phyloP scores from a whole-genome alignment of 1,284 basidiomycete genomes.

The Cutaneotrichosporon spelunceum region DNA sequence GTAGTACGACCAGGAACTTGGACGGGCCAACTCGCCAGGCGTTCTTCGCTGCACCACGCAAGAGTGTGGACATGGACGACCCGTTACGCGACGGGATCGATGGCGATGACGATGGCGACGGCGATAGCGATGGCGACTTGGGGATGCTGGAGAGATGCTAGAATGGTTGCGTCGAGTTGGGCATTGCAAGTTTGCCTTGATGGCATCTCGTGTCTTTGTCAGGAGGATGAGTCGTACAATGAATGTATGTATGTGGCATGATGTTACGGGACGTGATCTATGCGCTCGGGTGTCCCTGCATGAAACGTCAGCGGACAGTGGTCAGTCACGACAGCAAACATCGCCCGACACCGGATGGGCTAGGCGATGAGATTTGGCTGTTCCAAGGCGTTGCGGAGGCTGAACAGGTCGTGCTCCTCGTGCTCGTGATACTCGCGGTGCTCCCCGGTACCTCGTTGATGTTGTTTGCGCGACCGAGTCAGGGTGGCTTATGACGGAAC shows the following conservation, averaged over 20 bases:
- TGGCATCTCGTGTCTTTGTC: neutral
- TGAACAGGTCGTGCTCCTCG: too few relatives aligned
- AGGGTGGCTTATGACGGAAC: neutral
- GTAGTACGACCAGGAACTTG: neutral
- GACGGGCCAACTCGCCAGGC: neutral
- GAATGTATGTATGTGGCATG: neutral
- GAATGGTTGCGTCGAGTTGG: neutral
- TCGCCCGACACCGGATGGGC: too few relatives aligned
- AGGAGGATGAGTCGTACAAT: neutral
- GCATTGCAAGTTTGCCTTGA: neutral
- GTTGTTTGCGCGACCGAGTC: too few relatives aligned
- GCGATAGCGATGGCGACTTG: neutral
- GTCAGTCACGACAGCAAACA: neutral
- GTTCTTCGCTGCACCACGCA: neutral
- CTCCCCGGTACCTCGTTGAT: too few relatives aligned
- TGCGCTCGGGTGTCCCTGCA: too few relatives aligned
- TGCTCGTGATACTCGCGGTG: too few relatives aligned
- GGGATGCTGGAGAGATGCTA: neutral
- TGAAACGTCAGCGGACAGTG: neutral
- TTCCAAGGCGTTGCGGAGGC: too few relatives aligned
- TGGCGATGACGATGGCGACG: neutral
- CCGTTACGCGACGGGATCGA: neutral
- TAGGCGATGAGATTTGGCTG: too few relatives aligned
- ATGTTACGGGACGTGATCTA: too few relatives aligned
- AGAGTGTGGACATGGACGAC: neutral